A percentile compares a stretch with the other conserved stretches of the same genome.
Evolutionary conservation across 2,329 filamentous ascomycete genomes (phyloP).

Genomic region (Trichoderma sp.): DNA sequence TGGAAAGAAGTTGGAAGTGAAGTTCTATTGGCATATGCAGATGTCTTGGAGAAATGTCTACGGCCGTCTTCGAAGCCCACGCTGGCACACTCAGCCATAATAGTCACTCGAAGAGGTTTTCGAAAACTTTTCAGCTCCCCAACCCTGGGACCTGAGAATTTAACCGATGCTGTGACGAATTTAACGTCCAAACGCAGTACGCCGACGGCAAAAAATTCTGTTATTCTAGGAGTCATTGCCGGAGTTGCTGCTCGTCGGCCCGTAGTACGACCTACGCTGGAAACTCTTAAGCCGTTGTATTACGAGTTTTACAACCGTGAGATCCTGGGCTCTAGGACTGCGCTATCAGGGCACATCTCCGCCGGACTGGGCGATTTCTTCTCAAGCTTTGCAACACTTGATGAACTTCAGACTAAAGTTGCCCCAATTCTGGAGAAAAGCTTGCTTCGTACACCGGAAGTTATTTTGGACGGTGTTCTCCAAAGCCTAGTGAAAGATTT

Average conservation of each 20-base stretch:
- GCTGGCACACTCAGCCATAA: conserved; percentile 71
- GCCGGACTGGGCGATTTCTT: conserved; percentile 82
- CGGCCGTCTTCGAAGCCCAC: conserved; percentile 63
- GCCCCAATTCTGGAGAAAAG: conserved; percentile 85
- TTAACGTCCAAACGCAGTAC: conserved; percentile 69
- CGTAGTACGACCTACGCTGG: conserved; percentile 62
- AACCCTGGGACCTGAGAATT: conserved; percentile 56
- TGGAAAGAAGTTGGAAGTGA: conserved; percentile 68
- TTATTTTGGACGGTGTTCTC: conserved; percentile 78
- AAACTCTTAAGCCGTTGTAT: conserved; percentile 67
- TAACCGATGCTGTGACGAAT: conserved; percentile 63
- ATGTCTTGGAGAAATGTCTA: conserved; percentile 76
- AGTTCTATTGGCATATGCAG: conserved; percentile 68
- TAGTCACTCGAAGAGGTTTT: conserved; percentile 77
- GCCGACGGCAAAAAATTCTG: conserved; percentile 68
- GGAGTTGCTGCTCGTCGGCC: conserved; percentile 78
- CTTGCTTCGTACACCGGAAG: conserved; percentile 84
- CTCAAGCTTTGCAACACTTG: conserved; percentile 66
- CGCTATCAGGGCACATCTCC: conserved; percentile 71
- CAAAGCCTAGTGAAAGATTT: conserved; percentile 72
- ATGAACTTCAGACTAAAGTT: conserved; percentile 75
- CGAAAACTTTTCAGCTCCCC: conserved; percentile 68
- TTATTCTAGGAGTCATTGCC: conserved; percentile 81
- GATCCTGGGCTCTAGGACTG: conserved; percentile 74
- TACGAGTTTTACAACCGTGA: conserved; percentile 84